Evolutionary conservation across 306 rosid species (phyloP), one percentile per base, ranked within the genome.

Genomic region (Alnus glutinosa): DNA sequence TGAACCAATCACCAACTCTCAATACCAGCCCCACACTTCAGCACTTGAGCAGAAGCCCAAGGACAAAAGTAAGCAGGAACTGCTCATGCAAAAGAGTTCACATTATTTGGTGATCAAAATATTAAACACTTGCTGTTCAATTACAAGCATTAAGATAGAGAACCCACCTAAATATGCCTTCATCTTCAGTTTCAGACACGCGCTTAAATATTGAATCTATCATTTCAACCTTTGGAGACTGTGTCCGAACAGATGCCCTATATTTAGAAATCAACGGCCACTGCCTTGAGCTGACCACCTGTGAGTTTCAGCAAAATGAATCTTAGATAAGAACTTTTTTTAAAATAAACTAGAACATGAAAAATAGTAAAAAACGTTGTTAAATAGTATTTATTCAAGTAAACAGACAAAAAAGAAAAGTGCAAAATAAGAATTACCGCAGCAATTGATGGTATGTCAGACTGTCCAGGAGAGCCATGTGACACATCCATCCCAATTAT

Each of bases 401-500:
- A 9, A 3, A 63, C 1, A 9, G 12, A 5, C 28, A 55, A 12
- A 2, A 72, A 3, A 3, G 46, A 36, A 2, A 1, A 10, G 72
- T 32, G 10, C 18, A 30, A 72, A 39, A 12, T 47, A 75, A 44
- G 14, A 28, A 49, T 79, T 89, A 95, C 99, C 83, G 98, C 98
- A 11, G 99, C 98, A 44, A 92, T 95, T 5, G 98, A 95, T 2
- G 98, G 98, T n/a, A 91, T 63, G 23, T 92, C 97, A 4, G 94
- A 72, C 79, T 91, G 98, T 58, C 99, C 99, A 0, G 98, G 98
- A 0, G 99, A 93, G 12, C 98, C 99, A 80, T 95, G 99, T 0
- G 98, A 95, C 1, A 95, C 99, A 62, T 95, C 99, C 99, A 95
- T 95, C 14, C 98, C 99, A 70, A 96, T 82, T 66, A 96, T 91